Evolutionary conservation across 345 rosid species (phyloP).

Genomic region (Heritiera littoralis): DNA sequence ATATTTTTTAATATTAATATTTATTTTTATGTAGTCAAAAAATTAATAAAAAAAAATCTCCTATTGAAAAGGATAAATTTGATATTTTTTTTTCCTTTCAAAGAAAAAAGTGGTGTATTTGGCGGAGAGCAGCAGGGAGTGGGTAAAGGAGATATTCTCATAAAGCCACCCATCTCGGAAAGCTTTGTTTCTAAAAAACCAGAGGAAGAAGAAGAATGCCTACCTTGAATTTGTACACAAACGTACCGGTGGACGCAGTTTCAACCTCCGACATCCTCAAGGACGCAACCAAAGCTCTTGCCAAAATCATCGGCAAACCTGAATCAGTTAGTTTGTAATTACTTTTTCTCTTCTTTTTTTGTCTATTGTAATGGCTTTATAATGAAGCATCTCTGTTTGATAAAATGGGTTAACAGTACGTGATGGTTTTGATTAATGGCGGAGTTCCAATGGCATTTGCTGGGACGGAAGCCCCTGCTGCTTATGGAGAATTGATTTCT

Average conservation of each 20-base stretch:
- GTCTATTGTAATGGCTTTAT: background rate
- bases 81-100: too few species aligned
- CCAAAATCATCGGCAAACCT: slow-evolving; percentile 92
- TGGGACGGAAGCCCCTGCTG: slow-evolving; percentile 87
- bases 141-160: background rate
- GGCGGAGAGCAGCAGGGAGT: background rate
- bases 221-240: slow-evolving; percentile 76
- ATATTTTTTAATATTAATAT: too few species aligned
- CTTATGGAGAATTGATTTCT: slow-evolving; percentile 85
- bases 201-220: slow-evolving; percentile 51
- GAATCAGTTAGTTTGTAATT: slow-evolving; percentile 59
- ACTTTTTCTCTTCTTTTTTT: background rate
- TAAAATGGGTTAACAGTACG: slow-evolving; percentile 52
- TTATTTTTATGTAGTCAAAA: too few species aligned
- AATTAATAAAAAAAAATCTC: too few species aligned
- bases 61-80: too few species aligned
- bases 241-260: slow-evolving; percentile 87
- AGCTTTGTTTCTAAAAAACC: background rate
- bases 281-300: slow-evolving; percentile 84
- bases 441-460: slow-evolving; percentile 88
- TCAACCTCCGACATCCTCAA: slow-evolving; percentile 80
- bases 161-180: background rate
- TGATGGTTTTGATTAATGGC: slow-evolving; percentile 85
- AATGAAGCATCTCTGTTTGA: background rate
- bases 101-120: too few species aligned